Evolutionary conservation across 2,329 filamentous ascomycete species (phyloP).

Genomic region (Tetracladium maxilliforme): DNA sequence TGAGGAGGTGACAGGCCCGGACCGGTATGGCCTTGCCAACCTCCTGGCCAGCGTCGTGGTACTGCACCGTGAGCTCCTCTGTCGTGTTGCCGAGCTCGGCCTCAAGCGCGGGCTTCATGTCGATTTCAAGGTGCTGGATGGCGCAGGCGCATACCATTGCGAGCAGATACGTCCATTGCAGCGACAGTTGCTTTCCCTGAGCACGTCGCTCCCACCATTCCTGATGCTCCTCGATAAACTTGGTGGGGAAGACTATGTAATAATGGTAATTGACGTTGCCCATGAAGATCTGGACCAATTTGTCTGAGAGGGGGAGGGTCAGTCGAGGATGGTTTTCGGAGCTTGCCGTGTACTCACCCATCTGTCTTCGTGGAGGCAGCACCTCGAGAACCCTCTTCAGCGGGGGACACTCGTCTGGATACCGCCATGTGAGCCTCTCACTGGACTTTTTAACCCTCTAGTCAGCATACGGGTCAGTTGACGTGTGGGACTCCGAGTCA

Average conservation of each 20-base stretch:
- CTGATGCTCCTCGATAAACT: conserved; percentile 19
- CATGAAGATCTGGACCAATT: conserved; percentile 21
- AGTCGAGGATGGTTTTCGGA: background rate
- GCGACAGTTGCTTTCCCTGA: conserved; percentile 13
- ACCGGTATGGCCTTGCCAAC: conserved; percentile 17
- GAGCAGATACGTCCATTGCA: conserved; percentile 22
- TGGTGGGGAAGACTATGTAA: conserved; percentile 20
- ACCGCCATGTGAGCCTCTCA: too few species aligned
- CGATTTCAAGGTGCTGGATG: conserved; percentile 15
- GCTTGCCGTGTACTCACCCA: too few species aligned
- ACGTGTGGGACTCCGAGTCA: background rate
- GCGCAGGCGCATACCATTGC: conserved; percentile 22
- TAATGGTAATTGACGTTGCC: conserved; percentile 21
- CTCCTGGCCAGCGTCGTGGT: conserved; percentile 17
- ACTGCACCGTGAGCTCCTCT: conserved; percentile 14
- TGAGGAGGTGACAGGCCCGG: conserved; percentile 16
- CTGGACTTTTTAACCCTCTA: too few species aligned
- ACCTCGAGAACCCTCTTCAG: background rate
- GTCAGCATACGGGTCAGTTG: too few species aligned
- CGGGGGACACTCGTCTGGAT: background rate
- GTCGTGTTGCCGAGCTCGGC: conserved; percentile 14
- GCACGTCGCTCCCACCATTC: conserved; percentile 18
- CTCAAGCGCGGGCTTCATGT: conserved; percentile 16
- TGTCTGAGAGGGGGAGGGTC: conserved; percentile 14
- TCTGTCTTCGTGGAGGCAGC: background rate